phyloP scores from a whole-genome alignment of 1,284 basidiomycete genomes.

The Chalciporus sp. region DNA sequence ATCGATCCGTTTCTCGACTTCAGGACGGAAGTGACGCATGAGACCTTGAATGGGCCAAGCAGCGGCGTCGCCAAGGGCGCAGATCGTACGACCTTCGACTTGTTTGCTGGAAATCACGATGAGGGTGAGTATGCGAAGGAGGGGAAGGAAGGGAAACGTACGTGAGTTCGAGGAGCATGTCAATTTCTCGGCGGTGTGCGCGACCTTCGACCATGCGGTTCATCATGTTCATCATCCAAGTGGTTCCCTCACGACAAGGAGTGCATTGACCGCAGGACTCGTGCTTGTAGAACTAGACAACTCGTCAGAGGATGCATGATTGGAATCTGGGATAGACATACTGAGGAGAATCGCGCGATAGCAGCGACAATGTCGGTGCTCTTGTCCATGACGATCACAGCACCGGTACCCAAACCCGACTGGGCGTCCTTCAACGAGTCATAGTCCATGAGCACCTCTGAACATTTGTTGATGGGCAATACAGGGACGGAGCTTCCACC shows the following conservation, averaged over 20 bases:
- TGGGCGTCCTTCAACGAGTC: conserved; percentile 96
- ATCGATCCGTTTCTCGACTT: conserved; percentile 87
- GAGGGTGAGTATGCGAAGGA: conserved; percentile 21
- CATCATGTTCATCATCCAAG: conserved; percentile 99
- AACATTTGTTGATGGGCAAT: conserved; percentile 79
- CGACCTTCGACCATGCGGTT: conserved; percentile 88
- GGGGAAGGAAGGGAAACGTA: conserved; percentile 37
- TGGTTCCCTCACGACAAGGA: conserved; percentile 94
- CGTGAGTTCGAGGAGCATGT: conserved; percentile 94
- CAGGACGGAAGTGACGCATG: conserved; percentile 95
- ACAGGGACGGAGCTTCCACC: conserved; percentile 97
- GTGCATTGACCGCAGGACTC: conserved; percentile 99
- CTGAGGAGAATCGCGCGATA: conserved; percentile 90
- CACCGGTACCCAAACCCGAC: conserved; percentile 94
- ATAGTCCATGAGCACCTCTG: conserved; percentile 95
- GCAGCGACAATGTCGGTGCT: conserved; percentile 92
- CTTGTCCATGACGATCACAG: conserved; percentile 99
- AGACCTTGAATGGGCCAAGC: conserved; percentile 98
- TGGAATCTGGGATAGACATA: conserved; percentile 32
- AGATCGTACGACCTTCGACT: conserved; percentile 95
- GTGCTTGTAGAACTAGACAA: conserved; percentile 88
- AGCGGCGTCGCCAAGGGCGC: conserved; percentile 95
- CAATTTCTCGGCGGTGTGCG: conserved; percentile 91
- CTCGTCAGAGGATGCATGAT: background rate
- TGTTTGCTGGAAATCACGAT: conserved; percentile 69